Base-by-base conservation (phyloP, 148 eudicot genomes). In the Chenopodium album region DNA sequence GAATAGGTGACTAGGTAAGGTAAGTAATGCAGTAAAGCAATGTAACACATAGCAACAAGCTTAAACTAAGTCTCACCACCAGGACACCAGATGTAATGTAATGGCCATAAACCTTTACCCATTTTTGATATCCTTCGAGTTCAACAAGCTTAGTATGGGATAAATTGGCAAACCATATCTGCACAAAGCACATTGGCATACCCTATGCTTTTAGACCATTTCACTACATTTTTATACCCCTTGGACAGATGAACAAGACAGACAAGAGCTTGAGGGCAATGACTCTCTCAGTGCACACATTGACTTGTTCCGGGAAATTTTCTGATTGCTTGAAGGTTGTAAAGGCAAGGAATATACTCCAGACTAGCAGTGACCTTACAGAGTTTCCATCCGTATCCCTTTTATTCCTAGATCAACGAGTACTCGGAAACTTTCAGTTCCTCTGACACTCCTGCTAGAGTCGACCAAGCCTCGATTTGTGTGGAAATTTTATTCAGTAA, bases 311-410 rank as follows among this genome's bases (percentile, higher is more conserved):
- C 80, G 1, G 31, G 83, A 79, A 92, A 91, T 63, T 77, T 87
- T 56, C 77, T 84, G 9, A 91, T 90, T 28, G 90, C 89, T 75
- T 85, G 78, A 78, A 85, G 62, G 81, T 90, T 89, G 78, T 92
- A 94, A 44, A 92, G 90, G 79, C 97, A 92, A 14, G 97, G 97
- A 77, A 92, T 92, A 89, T 92, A 92, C 50, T 92, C 94, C 67
- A 94, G 84, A 16, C 97, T 94, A 50, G 97, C 92, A 80, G 97
- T 85, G 74, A 83, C 86, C 78, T 87, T 89, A 72, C 91, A 87
- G 10, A 84, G 47, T 82, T 87, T 89, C 90, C 90, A 89, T 13
- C 48, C 79, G 73, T 84, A 84, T 6, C 77, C 77, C 71, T n/a
- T 73, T 71, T 67, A 81, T 14, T 80, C 32, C 64, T 52, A 71